Evolutionary conservation across 2,329 filamentous ascomycete genomes (phyloP).

Genomic region (Aspergillus sp.): DNA sequence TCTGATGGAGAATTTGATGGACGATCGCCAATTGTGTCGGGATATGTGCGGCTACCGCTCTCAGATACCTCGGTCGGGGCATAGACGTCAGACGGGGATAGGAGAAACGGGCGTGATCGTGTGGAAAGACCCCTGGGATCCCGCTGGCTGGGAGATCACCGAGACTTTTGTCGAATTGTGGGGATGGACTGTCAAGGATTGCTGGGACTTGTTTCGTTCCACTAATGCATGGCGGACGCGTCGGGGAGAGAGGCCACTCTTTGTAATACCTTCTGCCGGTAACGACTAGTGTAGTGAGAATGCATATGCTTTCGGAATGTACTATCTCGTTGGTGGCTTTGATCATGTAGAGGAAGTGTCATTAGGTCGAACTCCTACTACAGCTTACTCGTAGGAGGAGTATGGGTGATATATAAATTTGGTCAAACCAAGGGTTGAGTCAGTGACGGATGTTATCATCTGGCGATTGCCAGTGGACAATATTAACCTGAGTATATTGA

Average conservation of each 20-base stretch:
- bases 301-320: too few relatives aligned
- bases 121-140: constrained; percentile 36
- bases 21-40: constrained; percentile 26
- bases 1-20: constrained; percentile 14
- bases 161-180: constrained; percentile 30
- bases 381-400: too few relatives aligned
- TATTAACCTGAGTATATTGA: too few relatives aligned
- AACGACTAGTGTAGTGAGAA: too few relatives aligned
- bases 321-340: too few relatives aligned
- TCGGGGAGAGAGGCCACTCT: constrained; percentile 23
- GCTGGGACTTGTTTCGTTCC: constrained; percentile 27
- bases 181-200: constrained; percentile 28
- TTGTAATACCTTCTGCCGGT: background rate
- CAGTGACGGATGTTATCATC: too few relatives aligned
- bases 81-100: constrained; percentile 9
- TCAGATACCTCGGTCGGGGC: constrained; percentile 15
- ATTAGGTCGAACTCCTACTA: too few relatives aligned
- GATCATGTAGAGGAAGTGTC: too few relatives aligned
- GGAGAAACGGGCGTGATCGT: constrained; percentile 25
- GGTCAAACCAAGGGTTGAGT: too few relatives aligned
- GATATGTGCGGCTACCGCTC: constrained; percentile 8
- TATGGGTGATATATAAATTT: too few relatives aligned
- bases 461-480: too few relatives aligned
- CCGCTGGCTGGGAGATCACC: constrained; percentile 32
- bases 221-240: constrained; percentile 29